Evolutionary conservation across 305 asterid species (phyloP).

Genomic region (Fraxinus angustifolia): DNA sequence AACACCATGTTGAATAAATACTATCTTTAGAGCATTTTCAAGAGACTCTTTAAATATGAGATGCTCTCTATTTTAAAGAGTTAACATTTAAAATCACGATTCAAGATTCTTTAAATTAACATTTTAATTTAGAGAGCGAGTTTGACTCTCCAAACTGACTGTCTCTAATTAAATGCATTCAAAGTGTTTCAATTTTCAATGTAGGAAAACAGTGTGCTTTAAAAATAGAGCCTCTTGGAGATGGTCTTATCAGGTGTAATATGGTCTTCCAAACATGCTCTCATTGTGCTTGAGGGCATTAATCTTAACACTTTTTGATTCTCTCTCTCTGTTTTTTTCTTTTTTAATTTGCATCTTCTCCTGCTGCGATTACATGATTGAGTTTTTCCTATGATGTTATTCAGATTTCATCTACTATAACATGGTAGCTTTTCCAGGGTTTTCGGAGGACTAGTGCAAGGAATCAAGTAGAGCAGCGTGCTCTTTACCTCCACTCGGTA

Average conservation of each 20-base stretch:
- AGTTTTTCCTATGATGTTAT: slow-evolving; percentile 15
- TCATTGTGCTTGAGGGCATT: neutral
- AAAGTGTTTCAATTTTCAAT: no score
- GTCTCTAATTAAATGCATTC: no score
- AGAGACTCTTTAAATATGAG: no score
- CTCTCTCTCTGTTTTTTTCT: neutral
- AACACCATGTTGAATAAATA: neutral
- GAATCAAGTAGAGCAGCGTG: slow-evolving; percentile 61
- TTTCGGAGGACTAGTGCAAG: slow-evolving; percentile 49
- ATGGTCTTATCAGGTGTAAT: neutral
- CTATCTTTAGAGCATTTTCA: no score
- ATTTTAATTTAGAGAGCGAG: no score
- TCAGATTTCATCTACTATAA: slow-evolving; percentile 19
- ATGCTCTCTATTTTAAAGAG: no score
- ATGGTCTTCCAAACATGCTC: neutral
- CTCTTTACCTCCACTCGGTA: slow-evolving; percentile 80
- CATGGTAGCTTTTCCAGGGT: slow-evolving; percentile 51
- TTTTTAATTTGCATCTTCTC: neutral
- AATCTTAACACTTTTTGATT: neutral
- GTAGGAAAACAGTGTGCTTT: no score
- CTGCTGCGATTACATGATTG: neutral
- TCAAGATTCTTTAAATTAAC: no score
- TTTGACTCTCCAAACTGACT: no score
- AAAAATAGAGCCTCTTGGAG: no score
- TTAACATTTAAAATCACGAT: no score